Percentiles rank a stretch among this genome's conserved stretches.
Conservation (phyloP, 2,329 filamentous ascomycete species). For the Leptosphaerulina australis region DNA sequence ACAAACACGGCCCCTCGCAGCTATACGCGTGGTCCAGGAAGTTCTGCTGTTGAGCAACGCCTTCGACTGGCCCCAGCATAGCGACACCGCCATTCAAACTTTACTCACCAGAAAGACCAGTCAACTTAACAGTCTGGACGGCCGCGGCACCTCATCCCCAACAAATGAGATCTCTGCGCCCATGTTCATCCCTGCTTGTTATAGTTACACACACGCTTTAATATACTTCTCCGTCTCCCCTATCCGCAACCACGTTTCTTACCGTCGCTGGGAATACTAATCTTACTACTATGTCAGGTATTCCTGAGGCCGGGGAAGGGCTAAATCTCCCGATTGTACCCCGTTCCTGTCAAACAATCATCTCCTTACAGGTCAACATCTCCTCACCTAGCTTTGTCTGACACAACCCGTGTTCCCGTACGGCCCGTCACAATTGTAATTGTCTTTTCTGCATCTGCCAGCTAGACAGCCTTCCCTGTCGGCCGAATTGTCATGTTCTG, state of each 20-base stretch:
- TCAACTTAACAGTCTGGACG: constrained; percentile 19
- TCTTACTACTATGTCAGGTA: constrained; percentile 21
- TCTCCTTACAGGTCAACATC: constrained; percentile 35
- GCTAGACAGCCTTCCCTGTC: constrained; percentile 30
- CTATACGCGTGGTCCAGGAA: constrained; percentile 18
- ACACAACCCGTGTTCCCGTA: constrained; percentile 43
- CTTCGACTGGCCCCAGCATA: constrained; percentile 18
- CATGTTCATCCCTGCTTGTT: constrained; percentile 24
- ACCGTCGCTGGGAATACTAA: constrained; percentile 28
- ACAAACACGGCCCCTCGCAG: constrained; percentile 12
- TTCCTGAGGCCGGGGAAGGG: constrained; percentile 22
- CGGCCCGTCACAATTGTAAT: constrained; percentile 43
- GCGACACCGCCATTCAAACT: constrained; percentile 39
- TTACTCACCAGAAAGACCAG: constrained; percentile 21
- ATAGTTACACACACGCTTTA: constrained; percentile 25
- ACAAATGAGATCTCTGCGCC: constrained; percentile 15
- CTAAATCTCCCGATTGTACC: constrained; percentile 26
- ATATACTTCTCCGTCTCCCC: constrained; percentile 20
- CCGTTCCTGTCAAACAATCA: constrained; percentile 27
- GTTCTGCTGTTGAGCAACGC: constrained; percentile 12
- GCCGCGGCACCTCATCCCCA: constrained; percentile 25
- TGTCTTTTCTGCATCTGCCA: constrained; percentile 33
- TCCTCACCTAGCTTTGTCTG: constrained; percentile 32
- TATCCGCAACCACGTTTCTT: constrained; percentile 39
- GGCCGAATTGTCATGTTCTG: constrained; percentile 21